Evolutionary conservation across 495 filamentous ascomycete species (phyloP), one percentile per base, ranked within the genome.

Genomic region (Staphylotrichum longicolle): DNA sequence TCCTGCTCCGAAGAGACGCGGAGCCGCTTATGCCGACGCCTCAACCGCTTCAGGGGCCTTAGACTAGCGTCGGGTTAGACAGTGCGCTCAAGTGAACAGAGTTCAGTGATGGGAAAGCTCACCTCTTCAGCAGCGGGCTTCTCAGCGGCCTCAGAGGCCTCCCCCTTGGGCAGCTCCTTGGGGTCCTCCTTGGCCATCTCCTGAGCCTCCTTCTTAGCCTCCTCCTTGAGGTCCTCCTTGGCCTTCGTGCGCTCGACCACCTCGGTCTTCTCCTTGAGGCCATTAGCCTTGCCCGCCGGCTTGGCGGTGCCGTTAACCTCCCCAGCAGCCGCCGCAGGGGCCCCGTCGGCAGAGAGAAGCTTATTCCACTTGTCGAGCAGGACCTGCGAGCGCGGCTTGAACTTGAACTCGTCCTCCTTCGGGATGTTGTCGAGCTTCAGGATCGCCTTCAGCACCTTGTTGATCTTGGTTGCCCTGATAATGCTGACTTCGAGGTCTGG

Each of bases 401-500:
- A 93, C 34, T 87, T 77, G 75, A 86, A 93, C 61, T 93, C 87
- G 34, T 91, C 88, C 55, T 97, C 92, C 45, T 85, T 86, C 5
- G 92, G 92, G 62, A 96, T 96, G 4, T 81, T 79, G 15, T 81
- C 74, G 3, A 96, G 80, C 77, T 94, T 96, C 65, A 96, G 79
- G 68, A 97, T 93, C 45, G 85, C 90, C 76, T 91, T 93, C 50
- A 96, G 80, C 8, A 97, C 92, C 76, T 96, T 96, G 82, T 96
- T 90, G 74, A 96, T 95, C 80, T 96, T 96, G 40, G 92, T 96
- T 5, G 72, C 75, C 53, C 86, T 82, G 66, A 97, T 95, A 64
- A 96, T 93, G 64, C 83, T 85, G 12, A 89, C 89, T 64, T 96
- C 93, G 27, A 96, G 82, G 57, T 95, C 90, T 2, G 82, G 76